Evolutionary conservation across 2,329 filamentous ascomycete species (phyloP).

Genomic region (Beauveria bassiana): DNA sequence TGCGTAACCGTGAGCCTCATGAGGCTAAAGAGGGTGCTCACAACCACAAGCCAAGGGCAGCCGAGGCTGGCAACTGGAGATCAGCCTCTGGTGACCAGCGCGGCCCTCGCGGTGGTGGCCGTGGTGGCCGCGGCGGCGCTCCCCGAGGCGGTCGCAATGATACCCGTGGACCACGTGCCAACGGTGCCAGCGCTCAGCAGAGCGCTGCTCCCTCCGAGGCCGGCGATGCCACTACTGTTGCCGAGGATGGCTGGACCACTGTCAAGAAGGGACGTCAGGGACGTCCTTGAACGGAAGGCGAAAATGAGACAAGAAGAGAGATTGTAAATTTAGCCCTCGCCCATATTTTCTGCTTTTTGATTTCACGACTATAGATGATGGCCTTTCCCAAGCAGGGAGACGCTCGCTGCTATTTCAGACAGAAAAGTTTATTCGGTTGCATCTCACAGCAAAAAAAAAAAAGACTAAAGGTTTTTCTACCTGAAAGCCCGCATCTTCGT

Average conservation of each 20-base stretch:
- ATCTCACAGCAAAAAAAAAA: slow-evolving; percentile 5
- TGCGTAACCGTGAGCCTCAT: slow-evolving; percentile 25
- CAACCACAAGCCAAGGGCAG: slow-evolving; percentile 45
- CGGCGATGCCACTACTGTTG: slow-evolving; percentile 31
- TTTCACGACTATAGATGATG: slow-evolving; percentile 28
- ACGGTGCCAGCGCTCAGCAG: slow-evolving; percentile 36
- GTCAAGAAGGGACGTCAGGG: slow-evolving; percentile 36
- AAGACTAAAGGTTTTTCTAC: slow-evolving; percentile 1
- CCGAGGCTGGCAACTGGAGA: slow-evolving; percentile 56
- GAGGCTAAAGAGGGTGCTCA: slow-evolving; percentile 38
- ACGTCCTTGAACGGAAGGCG: slow-evolving; percentile 19
- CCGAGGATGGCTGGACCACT: slow-evolving; percentile 60
- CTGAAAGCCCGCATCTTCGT: neutral
- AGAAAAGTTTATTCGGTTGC: slow-evolving; percentile 11
- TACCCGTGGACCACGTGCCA: slow-evolving; percentile 39
- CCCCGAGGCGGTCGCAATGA: slow-evolving; percentile 28
- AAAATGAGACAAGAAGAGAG: slow-evolving; percentile 15
- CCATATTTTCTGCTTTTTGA: slow-evolving; percentile 22
- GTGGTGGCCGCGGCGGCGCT: slow-evolving; percentile 30
- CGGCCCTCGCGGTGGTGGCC: slow-evolving; percentile 31
- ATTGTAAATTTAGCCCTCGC: slow-evolving; percentile 27
- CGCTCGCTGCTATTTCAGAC: slow-evolving; percentile 11
- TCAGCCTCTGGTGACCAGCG: slow-evolving; percentile 40
- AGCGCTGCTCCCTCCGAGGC: slow-evolving; percentile 26
- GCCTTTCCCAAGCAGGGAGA: neutral